Percentiles rank a stretch among this genome's conserved stretches.
These are phyloP conservation scores for Phanerochaete sordida DNA, from an alignment of 768 basidiomycete species.

Conservation along the genomic window DNA sequence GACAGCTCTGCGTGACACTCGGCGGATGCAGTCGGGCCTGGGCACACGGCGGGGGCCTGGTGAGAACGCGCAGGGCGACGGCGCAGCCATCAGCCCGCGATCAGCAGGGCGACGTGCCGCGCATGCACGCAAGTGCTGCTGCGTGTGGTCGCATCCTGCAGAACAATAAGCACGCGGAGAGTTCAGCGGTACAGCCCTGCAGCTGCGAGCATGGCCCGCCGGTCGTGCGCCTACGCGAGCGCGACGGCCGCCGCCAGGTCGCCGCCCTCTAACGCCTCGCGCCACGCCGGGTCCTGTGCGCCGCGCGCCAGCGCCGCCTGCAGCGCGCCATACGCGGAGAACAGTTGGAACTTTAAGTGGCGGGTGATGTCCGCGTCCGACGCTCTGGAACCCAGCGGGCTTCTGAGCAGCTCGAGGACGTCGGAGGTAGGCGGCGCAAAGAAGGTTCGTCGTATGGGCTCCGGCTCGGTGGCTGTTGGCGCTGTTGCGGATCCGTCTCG, in stretches of 20 bases:
- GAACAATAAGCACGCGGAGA: background rate
- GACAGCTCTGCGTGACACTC: background rate
- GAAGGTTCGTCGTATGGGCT: background rate
- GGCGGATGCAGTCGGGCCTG: background rate
- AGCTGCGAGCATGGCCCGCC: background rate
- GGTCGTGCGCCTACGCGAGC: background rate
- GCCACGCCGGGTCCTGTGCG: conserved; percentile 19
- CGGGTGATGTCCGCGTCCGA: background rate
- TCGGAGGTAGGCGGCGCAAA: conserved; percentile 9
- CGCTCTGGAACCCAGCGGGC: background rate
- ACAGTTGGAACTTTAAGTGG: conserved; percentile 24
- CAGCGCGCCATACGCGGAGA: conserved; percentile 23
- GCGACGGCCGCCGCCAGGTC: conserved; percentile 5
- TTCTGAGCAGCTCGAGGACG: conserved; percentile 15
- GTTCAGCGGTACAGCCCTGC: background rate
- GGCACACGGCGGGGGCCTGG: background rate
- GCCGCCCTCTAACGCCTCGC: conserved; percentile 14
- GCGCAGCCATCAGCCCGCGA: background rate
- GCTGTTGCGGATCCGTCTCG: background rate
- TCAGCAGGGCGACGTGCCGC: background rate
- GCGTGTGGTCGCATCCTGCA: background rate
- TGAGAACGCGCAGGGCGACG: background rate
- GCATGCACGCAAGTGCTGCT: background rate
- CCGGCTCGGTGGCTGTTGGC: background rate
- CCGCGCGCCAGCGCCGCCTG: conserved; percentile 15